Evolutionary conservation across 352 stramenopile genomes (phyloP), one percentile per base, ranked within the genome.

Genomic region (Phytophthora pluvialis): DNA sequence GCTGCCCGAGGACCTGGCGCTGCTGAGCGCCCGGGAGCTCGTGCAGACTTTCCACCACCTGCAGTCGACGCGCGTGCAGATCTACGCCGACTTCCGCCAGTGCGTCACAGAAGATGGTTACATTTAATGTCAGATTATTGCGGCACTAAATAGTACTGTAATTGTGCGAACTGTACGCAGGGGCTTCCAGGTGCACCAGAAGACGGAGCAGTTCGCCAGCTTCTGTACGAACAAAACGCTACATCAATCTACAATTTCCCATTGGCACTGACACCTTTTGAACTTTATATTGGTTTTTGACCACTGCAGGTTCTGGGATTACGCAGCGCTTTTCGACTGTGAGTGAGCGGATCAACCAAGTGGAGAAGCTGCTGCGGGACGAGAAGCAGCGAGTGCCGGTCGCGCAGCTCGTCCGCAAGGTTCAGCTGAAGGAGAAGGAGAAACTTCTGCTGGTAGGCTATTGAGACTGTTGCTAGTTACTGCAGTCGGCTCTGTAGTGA

Each of bases 341-440:
- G 36, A 95, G 87, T 71, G 67, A 81, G 46, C 68, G 78, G 35
- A 78, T 95, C 39, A 95, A 95, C 52, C 29, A 54, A 32, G 80
- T 94, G 16, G 87, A 95, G 60, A 76, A 83, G 57, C 1, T 70
- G n/a, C 16, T 76, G 36, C 60, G 51, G 15, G 54, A 75, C 4
- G 49, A 67, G 11, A 81, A 75, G 33, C 46, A 87, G 32, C 71
- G 73, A 46, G 28, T 63, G 12, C 28, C 55, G 28, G 64, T 93
- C 15, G 83, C 86, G 16, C 58, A 87, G 31, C 70, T 80, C 47
- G 57, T 95, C n/a, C 88, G 88, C 56, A 86, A 86, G 47, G 48
- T 95, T 25, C 88, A 95, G 44, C 2, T 75, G 26, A 69, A 93
- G 56, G 88, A 95, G 46, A 94, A 94, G 51, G 86, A 94, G 26